Percentiles rank a stretch among this genome's conserved stretches.
Evolutionary conservation across 2,329 filamentous ascomycete genomes (phyloP).

Genomic region (Coleophoma cylindrospora): DNA sequence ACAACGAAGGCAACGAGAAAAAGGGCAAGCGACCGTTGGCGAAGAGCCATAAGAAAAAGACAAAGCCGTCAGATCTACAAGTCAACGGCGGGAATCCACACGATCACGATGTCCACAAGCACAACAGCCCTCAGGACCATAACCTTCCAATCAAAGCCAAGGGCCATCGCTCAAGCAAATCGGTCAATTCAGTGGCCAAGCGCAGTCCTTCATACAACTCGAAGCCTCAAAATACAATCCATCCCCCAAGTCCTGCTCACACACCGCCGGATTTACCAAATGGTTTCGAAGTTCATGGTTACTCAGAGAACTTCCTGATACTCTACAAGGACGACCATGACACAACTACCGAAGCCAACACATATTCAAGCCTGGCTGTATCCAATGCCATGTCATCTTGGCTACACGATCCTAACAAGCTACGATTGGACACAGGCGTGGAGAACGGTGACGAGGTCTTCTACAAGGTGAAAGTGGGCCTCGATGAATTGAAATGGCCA

Average conservation of each 20-base stretch:
- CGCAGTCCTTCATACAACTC: conserved; percentile 60
- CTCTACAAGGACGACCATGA: conserved; percentile 62
- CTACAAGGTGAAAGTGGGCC: conserved; percentile 33
- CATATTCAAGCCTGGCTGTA: conserved; percentile 70
- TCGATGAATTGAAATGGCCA: conserved; percentile 21
- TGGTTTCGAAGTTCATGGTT: conserved; percentile 61
- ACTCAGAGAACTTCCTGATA: conserved; percentile 70
- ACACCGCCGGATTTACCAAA: conserved; percentile 62
- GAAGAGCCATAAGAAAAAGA: conserved; percentile 86
- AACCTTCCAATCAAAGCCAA: conserved; percentile 66
- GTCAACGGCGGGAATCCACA: conserved; percentile 60
- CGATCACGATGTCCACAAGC: conserved; percentile 44
- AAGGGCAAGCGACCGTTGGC: conserved; percentile 69
- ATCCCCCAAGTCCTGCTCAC: conserved; percentile 71
- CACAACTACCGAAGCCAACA: conserved; percentile 65
- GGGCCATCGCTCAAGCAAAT: conserved; percentile 75
- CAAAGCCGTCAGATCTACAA: conserved; percentile 63
- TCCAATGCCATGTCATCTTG: conserved; percentile 72
- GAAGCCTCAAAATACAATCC: conserved; percentile 48
- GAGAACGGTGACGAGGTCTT: conserved; percentile 64
- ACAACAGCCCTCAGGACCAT: conserved; percentile 38
- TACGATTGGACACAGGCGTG: conserved; percentile 64
- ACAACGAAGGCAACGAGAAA: conserved; percentile 50
- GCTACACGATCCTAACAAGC: conserved; percentile 67
- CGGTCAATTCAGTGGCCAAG: conserved; percentile 64